Conservation (phyloP, 2,329 filamentous ascomycete genomes). For the Hypoxylon sp. region DNA sequence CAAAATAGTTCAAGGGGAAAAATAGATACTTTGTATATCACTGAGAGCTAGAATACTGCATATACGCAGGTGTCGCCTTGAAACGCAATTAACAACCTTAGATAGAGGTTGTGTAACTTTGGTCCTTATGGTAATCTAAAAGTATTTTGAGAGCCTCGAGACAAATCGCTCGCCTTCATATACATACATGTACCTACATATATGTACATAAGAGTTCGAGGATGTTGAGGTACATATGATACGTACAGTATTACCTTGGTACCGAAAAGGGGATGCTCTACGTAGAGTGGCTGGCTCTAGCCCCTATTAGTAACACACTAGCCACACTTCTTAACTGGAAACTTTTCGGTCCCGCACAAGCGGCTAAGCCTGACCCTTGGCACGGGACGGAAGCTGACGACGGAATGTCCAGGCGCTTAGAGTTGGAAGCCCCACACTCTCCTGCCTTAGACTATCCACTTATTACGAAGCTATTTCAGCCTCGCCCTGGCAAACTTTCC, state of each 20-base stretch:
- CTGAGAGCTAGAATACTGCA: no score
- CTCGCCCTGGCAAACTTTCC: slow-evolving; percentile 42
- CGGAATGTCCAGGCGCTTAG: slow-evolving; percentile 15
- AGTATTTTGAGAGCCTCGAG: neutral
- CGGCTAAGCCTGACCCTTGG: neutral
- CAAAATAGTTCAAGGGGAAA: no score
- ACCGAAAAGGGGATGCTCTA: neutral
- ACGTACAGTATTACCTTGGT: neutral
- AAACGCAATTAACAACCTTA: no score
- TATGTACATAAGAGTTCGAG: neutral
- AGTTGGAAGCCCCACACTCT: slow-evolving; percentile 25
- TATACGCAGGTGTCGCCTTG: no score
- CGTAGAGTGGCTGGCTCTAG: slow-evolving; percentile 7
- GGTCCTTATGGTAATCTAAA: no score
- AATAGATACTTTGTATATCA: no score
- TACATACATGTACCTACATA: no score
- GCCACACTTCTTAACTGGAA: slow-evolving; percentile 15
- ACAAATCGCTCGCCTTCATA: neutral
- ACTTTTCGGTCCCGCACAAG: neutral
- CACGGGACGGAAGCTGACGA: neutral
- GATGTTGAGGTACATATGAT: neutral
- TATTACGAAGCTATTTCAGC: slow-evolving; percentile 44
- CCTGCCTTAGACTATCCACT: slow-evolving; percentile 31
- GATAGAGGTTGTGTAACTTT: no score
- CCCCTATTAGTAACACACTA: slow-evolving; percentile 5